phyloP scores from a whole-genome alignment of 2,329 filamentous ascomycete species.

The Ceratocystis diversiconidia region DNA sequence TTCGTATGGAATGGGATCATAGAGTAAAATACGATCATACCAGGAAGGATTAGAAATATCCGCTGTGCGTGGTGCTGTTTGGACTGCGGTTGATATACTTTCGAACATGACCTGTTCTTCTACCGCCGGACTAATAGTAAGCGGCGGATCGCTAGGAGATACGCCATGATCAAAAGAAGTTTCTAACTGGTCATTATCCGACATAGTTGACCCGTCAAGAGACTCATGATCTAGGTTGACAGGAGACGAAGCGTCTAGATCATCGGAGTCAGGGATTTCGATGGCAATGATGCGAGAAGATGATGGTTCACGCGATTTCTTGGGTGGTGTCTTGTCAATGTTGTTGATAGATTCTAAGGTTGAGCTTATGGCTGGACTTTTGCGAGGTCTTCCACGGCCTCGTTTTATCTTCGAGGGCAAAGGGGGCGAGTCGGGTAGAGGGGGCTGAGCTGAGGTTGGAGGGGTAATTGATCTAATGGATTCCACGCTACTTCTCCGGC shows the following conservation, averaged over 20 bases:
- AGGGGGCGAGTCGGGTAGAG: background rate
- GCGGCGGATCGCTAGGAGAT: slow-evolving; percentile 32
- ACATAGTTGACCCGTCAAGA: slow-evolving; percentile 5
- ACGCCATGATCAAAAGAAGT: slow-evolving; percentile 18
- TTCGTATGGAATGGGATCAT: slow-evolving; percentile 79
- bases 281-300: slow-evolving; percentile 6
- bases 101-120: slow-evolving; percentile 35
- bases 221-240: background rate
- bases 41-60: slow-evolving; percentile 49
- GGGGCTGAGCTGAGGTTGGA: slow-evolving; percentile 15
- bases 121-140: slow-evolving; percentile 28
- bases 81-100: slow-evolving; percentile 42
- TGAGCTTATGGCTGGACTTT: background rate
- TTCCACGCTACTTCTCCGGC: slow-evolving; percentile 1
- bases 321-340: background rate
- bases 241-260: slow-evolving; percentile 1
- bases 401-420: slow-evolving; percentile 19
- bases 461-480: slow-evolving; percentile 5
- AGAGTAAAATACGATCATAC: slow-evolving; percentile 88
- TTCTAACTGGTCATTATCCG: slow-evolving; percentile 13
- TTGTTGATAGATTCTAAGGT: background rate
- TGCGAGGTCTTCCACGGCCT: slow-evolving; percentile 24
- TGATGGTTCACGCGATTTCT: background rate
- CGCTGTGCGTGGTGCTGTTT: slow-evolving; percentile 33
- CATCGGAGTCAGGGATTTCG: slow-evolving; percentile 19